Evolutionary conservation across 352 stramenopile species (phyloP).

Genomic region (Phytophthora cactorum): DNA sequence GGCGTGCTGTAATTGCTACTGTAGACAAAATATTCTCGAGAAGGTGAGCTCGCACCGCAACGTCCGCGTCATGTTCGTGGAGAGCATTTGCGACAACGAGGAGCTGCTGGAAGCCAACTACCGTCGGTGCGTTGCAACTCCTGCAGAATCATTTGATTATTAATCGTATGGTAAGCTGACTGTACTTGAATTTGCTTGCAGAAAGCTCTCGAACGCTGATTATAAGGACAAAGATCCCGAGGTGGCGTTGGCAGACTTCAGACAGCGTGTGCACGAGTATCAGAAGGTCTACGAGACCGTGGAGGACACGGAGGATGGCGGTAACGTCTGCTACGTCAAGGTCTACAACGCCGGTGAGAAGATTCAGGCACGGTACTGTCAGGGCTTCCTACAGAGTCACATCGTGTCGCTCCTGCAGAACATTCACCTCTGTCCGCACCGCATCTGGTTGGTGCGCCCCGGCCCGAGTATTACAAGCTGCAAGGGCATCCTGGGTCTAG

Average conservation of each 20-base stretch:
- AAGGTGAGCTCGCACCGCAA: slow-evolving; percentile 69
- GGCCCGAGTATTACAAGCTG: slow-evolving; percentile 82
- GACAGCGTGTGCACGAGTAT: slow-evolving; percentile 91
- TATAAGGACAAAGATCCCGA: slow-evolving; percentile 88
- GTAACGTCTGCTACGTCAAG: slow-evolving; percentile 92
- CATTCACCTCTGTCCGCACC: slow-evolving; percentile 90
- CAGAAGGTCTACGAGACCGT: slow-evolving; percentile 94
- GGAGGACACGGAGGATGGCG: slow-evolving; percentile 83
- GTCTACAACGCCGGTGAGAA: slow-evolving; percentile 94
- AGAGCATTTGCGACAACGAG: slow-evolving; percentile 95
- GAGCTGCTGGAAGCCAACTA: slow-evolving; percentile 94
- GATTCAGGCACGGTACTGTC: slow-evolving; percentile 88
- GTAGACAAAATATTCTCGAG: slow-evolving; percentile 63
- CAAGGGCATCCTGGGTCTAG: slow-evolving; percentile 79
- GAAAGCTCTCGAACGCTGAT: slow-evolving; percentile 89
- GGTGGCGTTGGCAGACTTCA: slow-evolving; percentile 90
- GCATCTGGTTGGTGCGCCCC: slow-evolving; percentile 91
- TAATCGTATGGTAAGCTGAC: slow-evolving; percentile 28
- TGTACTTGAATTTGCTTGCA: slow-evolving; percentile 24
- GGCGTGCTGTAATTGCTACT: neutral
- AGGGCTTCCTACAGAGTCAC: slow-evolving; percentile 88
- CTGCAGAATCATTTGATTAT: slow-evolving; percentile 5
- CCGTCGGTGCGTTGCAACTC: slow-evolving; percentile 53
- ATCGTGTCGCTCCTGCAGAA: slow-evolving; percentile 91
- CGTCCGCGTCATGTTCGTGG: slow-evolving; percentile 93